Evolutionary conservation across 768 basidiomycete species (phyloP), one percentile per base, ranked within the genome.

Genomic region (Psilocybe cyanescens): DNA sequence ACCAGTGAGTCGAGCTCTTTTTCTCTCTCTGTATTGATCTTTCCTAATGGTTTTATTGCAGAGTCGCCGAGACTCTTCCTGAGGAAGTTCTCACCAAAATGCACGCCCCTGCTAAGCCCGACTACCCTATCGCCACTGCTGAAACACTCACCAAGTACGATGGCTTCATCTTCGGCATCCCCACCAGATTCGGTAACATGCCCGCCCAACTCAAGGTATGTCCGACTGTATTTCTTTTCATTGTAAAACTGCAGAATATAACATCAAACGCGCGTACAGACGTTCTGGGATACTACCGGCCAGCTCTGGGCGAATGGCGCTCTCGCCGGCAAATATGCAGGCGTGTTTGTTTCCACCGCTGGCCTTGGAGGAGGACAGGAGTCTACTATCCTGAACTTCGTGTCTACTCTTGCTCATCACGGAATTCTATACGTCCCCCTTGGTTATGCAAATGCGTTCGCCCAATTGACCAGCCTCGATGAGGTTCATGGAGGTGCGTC

Each of bases 251-350:
- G 28, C 51, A 47, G 16, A 50, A 24, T 49, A 16, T 37, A 37
- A 46, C 4, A 55, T 17, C 31, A 31, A 46, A 17, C 48, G 37
- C 31, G 47, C 12, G 35, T 29, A 39, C 51, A 90, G 88, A 68
- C 84, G 0, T 91, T 97, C 76, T 95, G 91, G 86, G 94, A 96
- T 65, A 68, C 78, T 1, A 91, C 90, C 7, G 91, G 92, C 55
- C 68, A 72, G 4, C 80, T 89, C 19, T 91, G 90, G 90, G 70
- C 67, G 1, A 29, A 55, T 0, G 86, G 90, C 28, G 76, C 76
- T 0, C 76, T 92, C 60, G 73, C 79, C 16, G 91, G 90, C 62
- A 94, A 94, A 75, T 85, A 83, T 63, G 91, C 81, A 0, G 82
- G 86, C 4, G 70, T 86, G 44, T 93, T 92, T 75, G 83, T 91